These are phyloP conservation scores for Ochromonas danica DNA, from an alignment of 108 stramenopile genomes.

Conservation along the genomic window DNA sequence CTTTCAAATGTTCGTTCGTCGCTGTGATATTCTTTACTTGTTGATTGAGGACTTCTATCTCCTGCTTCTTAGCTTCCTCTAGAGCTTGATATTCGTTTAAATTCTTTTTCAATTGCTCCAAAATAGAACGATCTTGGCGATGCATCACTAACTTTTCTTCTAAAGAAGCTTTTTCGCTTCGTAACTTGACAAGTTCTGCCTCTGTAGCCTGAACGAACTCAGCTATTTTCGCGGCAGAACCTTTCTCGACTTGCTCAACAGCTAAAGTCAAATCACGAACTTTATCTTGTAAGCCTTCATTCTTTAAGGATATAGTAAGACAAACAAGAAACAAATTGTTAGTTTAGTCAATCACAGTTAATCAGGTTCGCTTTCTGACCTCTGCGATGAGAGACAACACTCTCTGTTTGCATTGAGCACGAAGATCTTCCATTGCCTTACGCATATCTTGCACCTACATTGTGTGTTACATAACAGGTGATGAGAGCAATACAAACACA, in stretches of 20 bases:
- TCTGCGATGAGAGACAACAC: not conserved
- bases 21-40: not conserved
- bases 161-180: not conserved
- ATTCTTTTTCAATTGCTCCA: conserved; percentile 11
- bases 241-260: not conserved
- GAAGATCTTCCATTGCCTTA: conserved; percentile 10
- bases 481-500: too few relatives aligned
- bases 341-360: not conserved
- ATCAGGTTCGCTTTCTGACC: too few relatives aligned
- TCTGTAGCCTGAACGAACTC: not conserved
- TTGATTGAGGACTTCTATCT: not conserved
- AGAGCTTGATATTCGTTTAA: not conserved
- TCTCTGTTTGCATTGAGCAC: conserved; percentile 4
- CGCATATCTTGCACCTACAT: conserved; percentile 2
- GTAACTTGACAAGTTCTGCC: not conserved
- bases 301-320: not conserved
- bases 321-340: not conserved
- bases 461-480: too few relatives aligned
- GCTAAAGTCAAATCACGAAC: not conserved
- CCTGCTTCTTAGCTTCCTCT: not conserved
- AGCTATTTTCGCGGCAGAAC: not conserved
- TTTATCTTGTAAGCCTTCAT: not conserved
- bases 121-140: not conserved
- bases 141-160: not conserved
- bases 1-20: not conserved